Percentiles rank a stretch among this genome's conserved stretches.
Evolutionary conservation across 2,329 filamentous ascomycete genomes (phyloP).

Genomic region (Xylaria sp.): DNA sequence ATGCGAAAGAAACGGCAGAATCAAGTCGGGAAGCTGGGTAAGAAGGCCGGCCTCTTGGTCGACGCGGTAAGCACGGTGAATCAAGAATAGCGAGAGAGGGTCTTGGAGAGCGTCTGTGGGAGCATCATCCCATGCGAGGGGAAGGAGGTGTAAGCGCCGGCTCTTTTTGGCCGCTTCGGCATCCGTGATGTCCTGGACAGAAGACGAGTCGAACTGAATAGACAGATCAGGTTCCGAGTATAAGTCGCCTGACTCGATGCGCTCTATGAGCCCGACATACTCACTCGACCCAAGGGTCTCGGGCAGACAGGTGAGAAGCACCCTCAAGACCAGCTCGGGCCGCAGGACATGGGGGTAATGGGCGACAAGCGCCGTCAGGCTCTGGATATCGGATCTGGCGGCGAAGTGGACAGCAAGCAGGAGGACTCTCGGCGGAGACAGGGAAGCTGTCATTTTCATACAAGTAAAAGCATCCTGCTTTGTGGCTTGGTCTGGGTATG

Average conservation of each 20-base stretch:
- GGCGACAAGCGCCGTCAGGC: constrained; percentile 69
- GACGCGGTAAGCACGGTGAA: constrained; percentile 74
- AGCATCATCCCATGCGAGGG: constrained; percentile 63
- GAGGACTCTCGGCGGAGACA: constrained; percentile 75
- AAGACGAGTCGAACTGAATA: constrained; percentile 63
- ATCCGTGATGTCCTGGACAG: constrained; percentile 69
- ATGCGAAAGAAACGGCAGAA: constrained; percentile 74
- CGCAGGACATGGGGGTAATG: constrained; percentile 68
- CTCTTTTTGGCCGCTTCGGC: constrained; percentile 72
- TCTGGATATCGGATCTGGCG: constrained; percentile 71
- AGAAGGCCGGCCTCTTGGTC: constrained; percentile 79
- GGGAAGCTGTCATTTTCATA: constrained; percentile 52
- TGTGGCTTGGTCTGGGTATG: constrained; percentile 5
- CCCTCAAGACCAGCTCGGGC: constrained; percentile 73
- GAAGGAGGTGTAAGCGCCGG: constrained; percentile 70
- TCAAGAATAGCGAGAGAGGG: constrained; percentile 70
- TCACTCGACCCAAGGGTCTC: constrained; percentile 72
- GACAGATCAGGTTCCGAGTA: constrained; percentile 52
- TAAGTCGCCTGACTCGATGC: constrained; percentile 63
- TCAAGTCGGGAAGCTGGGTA: constrained; percentile 72
- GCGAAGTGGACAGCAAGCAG: constrained; percentile 79
- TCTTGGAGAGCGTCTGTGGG: constrained; percentile 63
- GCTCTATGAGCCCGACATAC: constrained; percentile 71
- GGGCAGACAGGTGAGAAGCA: constrained; percentile 81
- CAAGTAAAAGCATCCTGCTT: constrained; percentile 29